Conservation (phyloP, 345 rosid genomes). For the Camelina sativa region DNA sequence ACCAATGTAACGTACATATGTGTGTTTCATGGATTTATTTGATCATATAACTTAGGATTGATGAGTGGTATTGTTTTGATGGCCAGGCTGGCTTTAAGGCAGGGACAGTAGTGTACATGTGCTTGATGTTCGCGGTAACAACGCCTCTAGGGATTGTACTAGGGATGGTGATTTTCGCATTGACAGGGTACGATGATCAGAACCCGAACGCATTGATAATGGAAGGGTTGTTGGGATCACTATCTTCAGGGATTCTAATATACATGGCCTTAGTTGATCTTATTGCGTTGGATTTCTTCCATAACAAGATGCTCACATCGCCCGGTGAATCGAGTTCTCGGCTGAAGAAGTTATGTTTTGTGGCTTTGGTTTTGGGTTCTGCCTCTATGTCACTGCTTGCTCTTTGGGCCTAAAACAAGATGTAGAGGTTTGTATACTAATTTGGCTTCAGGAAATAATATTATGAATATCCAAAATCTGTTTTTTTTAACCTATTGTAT, state of each 20-base stretch:
- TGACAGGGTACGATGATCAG: conserved; percentile 82
- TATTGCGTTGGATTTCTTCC: conserved; percentile 84
- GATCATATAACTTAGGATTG: not conserved
- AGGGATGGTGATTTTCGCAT: conserved; percentile 80
- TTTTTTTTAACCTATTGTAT: conserved; percentile 4
- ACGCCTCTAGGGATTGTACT: conserved; percentile 86
- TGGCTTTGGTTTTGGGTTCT: conserved; percentile 75
- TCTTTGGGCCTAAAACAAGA: conserved; percentile 70
- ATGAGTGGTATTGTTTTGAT: conserved; percentile 1
- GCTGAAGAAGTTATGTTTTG: conserved; percentile 76
- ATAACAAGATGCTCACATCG: conserved; percentile 70
- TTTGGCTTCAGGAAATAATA: conserved; percentile 7
- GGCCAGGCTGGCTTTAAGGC: conserved; percentile 81
- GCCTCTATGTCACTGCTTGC: conserved; percentile 92
- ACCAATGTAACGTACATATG: not conserved
- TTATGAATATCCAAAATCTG: conserved; percentile 1
- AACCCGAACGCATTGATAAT: conserved; percentile 77
- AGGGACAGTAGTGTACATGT: conserved; percentile 81
- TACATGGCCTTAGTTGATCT: conserved; percentile 98
- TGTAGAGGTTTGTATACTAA: not conserved
- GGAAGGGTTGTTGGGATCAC: conserved; percentile 85
- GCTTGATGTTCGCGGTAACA: conserved; percentile 88
- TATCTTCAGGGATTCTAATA: conserved; percentile 85
- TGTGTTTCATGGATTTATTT: not conserved
- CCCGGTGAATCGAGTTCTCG: conserved; percentile 46